Evolutionary conservation across 1,139 yeast genomes (phyloP), one percentile per base, ranked within the genome.

Genomic region (Nakaseomyces uthaithaninus): DNA sequence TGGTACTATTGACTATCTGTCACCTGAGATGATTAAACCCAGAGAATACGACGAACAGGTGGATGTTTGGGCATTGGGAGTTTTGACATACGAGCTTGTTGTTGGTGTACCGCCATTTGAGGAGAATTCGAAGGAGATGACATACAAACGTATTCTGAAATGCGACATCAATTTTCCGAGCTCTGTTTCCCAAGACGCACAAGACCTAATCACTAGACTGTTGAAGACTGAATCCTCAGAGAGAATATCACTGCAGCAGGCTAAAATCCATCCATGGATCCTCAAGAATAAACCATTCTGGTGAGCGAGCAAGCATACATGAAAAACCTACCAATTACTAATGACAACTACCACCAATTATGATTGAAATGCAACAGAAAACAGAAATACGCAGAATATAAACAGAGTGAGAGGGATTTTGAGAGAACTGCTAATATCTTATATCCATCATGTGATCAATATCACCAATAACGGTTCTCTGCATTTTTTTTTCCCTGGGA

Each of bases 91-190:
- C 56, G 98, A 91, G 59, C 73, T 91, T 42, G 65, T 91, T 2
- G 91, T 83, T 2, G 98, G 97, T 0, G 72, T 72, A 38, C 96
- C 98, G 1, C 91, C 98, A 0, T 91, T 91, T 60, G 97, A 89
- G 58, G 94, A 83, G 53, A 72, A 72, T 22, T 72, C 77, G 37
- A 75, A 80, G 43, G 75, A 74, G 47, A 75, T 81, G 18, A 91
- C 97, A 0, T 85, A 83, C 56, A 76, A 77, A 53, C 68, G 93
- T 46, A 91, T 91, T 33, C 79, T 81, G 12, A 74, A 71, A 45
- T 86, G 85, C 3, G 95, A 85, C 56, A 66, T 86, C 46, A 65
- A 69, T 35, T 76, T 86, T 41, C 97, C 97, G 0, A 63, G 70
- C 3, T 78, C 66, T 53, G 73, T 91, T 1, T 75, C 82, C 39